These are phyloP conservation scores for Ophiostoma montium DNA, from an alignment of 2,329 filamentous ascomycete species.

Conservation along the genomic window DNA sequence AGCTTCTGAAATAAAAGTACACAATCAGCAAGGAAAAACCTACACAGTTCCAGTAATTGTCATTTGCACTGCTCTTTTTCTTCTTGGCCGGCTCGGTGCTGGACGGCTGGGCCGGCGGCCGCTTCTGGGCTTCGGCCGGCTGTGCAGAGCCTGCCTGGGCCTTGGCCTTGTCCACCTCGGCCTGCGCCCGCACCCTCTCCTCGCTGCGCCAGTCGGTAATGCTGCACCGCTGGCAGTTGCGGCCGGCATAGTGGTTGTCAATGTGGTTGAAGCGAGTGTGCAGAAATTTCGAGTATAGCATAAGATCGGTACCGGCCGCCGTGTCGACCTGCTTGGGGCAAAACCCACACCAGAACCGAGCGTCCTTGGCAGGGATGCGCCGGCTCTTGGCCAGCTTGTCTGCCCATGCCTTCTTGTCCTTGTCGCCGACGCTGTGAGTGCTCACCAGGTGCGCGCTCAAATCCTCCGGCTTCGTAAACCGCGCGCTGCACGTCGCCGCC, in stretches of 20 bases:
- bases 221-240: constrained; percentile 14
- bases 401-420: constrained; percentile 22
- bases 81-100: not conserved
- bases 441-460: constrained; percentile 1
- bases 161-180: not conserved
- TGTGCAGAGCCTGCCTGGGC: not conserved
- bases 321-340: constrained; percentile 42
- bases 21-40: constrained; percentile 8
- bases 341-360: constrained; percentile 79
- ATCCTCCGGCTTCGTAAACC: not conserved
- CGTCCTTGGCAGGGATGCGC: constrained; percentile 49
- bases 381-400: constrained; percentile 37
- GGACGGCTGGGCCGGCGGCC: not conserved
- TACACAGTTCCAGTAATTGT: not conserved
- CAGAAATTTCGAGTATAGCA: constrained; percentile 13
- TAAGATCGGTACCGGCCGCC: constrained; percentile 19
- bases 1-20: no score
- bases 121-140: not conserved
- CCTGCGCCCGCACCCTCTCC: not conserved
- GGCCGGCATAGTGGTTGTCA: constrained; percentile 52
- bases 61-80: no score
- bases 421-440: constrained; percentile 29
- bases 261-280: constrained; percentile 39
- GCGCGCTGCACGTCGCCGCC: not conserved
- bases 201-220: not conserved